Evolutionary conservation across 768 basidiomycete species (phyloP), one percentile per base, ranked within the genome.

Genomic region (Tephrocybe sp.): DNA sequence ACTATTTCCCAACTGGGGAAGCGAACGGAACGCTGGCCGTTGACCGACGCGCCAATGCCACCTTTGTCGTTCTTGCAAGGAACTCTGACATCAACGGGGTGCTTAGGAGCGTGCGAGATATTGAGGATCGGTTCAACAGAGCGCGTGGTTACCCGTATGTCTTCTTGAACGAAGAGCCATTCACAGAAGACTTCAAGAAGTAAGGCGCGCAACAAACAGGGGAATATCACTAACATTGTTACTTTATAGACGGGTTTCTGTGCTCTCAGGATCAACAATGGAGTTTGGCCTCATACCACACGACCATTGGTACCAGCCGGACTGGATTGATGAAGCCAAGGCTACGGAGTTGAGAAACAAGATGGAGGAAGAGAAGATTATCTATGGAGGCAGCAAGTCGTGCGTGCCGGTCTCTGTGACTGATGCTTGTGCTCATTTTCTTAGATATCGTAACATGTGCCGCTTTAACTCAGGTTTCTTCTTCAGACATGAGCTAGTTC

Each of bases 161-260:
- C 21, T 88, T 97, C 69, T 73, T 98, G 53, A 96, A 96, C 64
- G 93, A 97, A 43, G 80, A 81, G 55, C 80, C 82, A 0, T 96
- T 96, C 67, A 73, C 78, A 12, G 83, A 86, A 1, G 78, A 81
- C 15, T 94, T 95, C 69, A 90, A 85, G 63, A 70, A 71, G 81
- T 83, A 62, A 58, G 77, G n/a, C 49, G 32, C 8, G 15, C 39
- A 11, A 30, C 28, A 30, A 5, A 28, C 24, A 28, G 4, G 21
- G 15, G 45, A 50, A 40, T 45, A n/a, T n/a, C n/a, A n/a, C n/a
- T n/a, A n/a, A n/a, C n/a, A n/a, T 3, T 40, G 20, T 7, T 41
- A 18, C 23, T 40, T 9, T 53, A 17, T 47, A 67, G 60, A 37
- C 67, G 62, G 43, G 53, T 68, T n/a, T 43, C 50, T 39, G 58